These are phyloP conservation scores for Lachnellula willkommii DNA, from an alignment of 2,329 filamentous ascomycete genomes.

Conservation along the genomic window DNA sequence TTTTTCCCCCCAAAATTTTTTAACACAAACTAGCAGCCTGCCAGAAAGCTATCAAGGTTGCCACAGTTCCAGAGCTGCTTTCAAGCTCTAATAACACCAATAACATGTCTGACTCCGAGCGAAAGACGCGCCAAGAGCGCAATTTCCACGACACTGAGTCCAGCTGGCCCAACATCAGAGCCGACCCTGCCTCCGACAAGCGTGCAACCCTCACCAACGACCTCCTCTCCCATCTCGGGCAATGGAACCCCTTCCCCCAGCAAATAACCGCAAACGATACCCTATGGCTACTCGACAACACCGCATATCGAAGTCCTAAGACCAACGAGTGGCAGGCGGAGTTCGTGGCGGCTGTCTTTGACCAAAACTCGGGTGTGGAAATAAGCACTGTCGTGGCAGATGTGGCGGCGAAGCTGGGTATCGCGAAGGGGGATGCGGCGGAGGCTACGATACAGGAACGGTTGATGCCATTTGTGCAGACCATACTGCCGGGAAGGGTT, in stretches of 20 bases:
- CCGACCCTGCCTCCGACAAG: constrained; percentile 23
- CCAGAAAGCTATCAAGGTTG: too few species aligned
- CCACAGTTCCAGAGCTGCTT: too few species aligned
- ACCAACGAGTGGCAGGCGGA: constrained; percentile 67
- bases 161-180: constrained; percentile 37
- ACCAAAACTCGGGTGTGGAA: constrained; percentile 61
- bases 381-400: constrained; percentile 64
- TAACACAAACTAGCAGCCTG: too few species aligned
- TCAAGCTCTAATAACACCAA: too few species aligned
- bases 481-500: constrained; percentile 64
- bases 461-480: constrained; percentile 72
- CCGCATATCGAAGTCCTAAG: constrained; percentile 58
- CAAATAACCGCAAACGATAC: constrained; percentile 57
- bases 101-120: constrained; percentile 39
- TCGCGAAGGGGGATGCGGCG: constrained; percentile 53
- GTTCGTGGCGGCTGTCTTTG: constrained; percentile 77
- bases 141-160: constrained; percentile 47
- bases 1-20: too few species aligned
- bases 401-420: constrained; percentile 63
- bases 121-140: constrained; percentile 42
- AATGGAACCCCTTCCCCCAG: constrained; percentile 52
- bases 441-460: constrained; percentile 59
- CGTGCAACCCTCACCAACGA: constrained; percentile 26
- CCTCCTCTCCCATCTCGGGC: constrained; percentile 46
- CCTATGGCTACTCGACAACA: constrained; percentile 89